Base-by-base conservation (phyloP, 768 basidiomycete genomes). In the Boletus coccyginus region DNA sequence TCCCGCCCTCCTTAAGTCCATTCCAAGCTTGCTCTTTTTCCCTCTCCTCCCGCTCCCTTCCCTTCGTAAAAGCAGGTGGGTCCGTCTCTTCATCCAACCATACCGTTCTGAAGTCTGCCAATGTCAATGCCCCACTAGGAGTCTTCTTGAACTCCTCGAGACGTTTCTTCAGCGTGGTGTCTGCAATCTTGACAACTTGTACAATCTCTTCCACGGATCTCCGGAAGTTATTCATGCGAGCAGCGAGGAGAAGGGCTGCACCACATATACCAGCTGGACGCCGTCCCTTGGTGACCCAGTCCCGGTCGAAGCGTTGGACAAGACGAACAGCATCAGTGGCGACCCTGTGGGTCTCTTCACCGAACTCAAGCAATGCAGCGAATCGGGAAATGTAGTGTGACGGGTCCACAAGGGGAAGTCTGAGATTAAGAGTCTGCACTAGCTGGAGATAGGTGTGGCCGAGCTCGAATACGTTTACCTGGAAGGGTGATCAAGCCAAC, bases 131-230 rank as follows among this genome's bases (percentile, higher is more conserved):
- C 13, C 92, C 94, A 64, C 90, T 92, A 0, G 88, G 86, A 2
- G 94, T 98, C 62, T 83, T 84, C 68, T 87, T 92, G 78, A 99
- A 99, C 74, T 99, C 97, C 27, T 94, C 90, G 16, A 99, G 76
- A 17, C 97, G 84, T 72, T 96, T 98, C 74, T 87, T 86, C 42
- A 99, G 74, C 5, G 97, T 99, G 12, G 86, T 87, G 66, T 98
- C 94, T n/a, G 94, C 93, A 62, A 98, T 97, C 75, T 98, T 99
- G 62, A 98, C 97, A 16, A 99, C 94, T 68, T 99, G 97, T 19
- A 98, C 94, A 46, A 99, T 90, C 72, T 99, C 97, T 67, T 95
- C 91, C 12, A 98, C 81, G 27, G 88, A 92, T 45, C 97, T 79
- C 42, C 95, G 78, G 67, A 96, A 98, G 71, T 97, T 97, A 75